Base-by-base conservation (phyloP, 768 basidiomycete species). In the Auriscalpium orientale region DNA sequence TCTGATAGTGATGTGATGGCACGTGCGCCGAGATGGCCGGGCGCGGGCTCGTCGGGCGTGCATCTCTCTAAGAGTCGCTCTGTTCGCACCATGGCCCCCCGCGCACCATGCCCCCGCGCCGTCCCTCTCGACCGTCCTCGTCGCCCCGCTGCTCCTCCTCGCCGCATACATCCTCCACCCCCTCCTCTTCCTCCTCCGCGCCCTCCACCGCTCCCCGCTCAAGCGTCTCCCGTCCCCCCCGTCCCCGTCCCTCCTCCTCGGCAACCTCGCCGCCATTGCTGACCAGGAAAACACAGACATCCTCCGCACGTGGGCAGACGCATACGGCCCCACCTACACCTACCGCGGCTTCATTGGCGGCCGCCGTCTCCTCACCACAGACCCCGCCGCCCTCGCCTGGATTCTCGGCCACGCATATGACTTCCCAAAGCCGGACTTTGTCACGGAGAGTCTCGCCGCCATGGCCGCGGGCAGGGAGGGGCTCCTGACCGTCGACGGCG, bases 361-460 rank as follows among this genome's bases (percentile, higher is more conserved):
- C 3, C 72, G 73, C 48, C 71, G 85, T 21, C 72, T 87, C 56
- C 72, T 83, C 68, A 83, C 81, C 8, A 78, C 77, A 49, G 85
- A 86, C 68, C 78, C 79, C 4, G 66, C 71, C 18, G 83, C 84
- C 1, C 66, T 87, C 40, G 71, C 76, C 4, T 77, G 85, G 55
- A 80, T 89, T 46, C 76, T 88, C 49, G 68, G 72, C 9, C 74
- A 77, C 51, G 73, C 80, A 0, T 80, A 84, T 57, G 72, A 79
- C 55, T 83, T 80, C 62, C 82, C 79, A 33, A 87, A 87, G 66
- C 83, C 84, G 2, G 76, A 80, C 56, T 81, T 81, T 57, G 72
- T 83, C 15, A 67, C 75, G 13, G 79, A 81, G 44, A 74, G 67
- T 55, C 71, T 82, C 20, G 77, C 79, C 0, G 71, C 71, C 40